These are phyloP conservation scores for Monilinia polystroma DNA, from an alignment of 2,329 filamentous ascomycete genomes.

Conservation along the genomic window DNA sequence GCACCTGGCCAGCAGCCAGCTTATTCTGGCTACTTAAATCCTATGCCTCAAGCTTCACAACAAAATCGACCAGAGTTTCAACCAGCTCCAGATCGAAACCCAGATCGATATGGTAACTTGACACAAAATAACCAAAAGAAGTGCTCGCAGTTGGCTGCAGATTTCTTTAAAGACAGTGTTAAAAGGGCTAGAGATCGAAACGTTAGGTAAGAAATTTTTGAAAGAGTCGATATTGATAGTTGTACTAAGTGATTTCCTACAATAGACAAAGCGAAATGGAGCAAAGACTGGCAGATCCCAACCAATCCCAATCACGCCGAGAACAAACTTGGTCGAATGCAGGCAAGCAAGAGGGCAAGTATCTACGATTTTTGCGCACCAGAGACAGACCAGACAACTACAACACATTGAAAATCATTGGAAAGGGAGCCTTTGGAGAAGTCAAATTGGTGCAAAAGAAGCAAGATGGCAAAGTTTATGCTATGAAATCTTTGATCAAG, in stretches of 20 bases:
- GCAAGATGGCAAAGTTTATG: constrained; percentile 94
- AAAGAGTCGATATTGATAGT: background rate
- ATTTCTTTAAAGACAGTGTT: constrained; percentile 99
- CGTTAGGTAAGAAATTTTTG: constrained; percentile 63
- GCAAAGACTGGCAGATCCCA: constrained; percentile 75
- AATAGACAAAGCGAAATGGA: constrained; percentile 87
- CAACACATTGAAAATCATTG: constrained; percentile 94
- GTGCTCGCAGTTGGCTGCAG: constrained; percentile 69
- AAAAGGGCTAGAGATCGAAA: constrained; percentile 94
- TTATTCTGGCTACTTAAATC: constrained; percentile 66
- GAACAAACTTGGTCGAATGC: constrained; percentile 82
- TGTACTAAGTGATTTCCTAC: constrained; percentile 10
- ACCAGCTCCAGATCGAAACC: constrained; percentile 79
- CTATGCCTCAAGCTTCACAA: constrained; percentile 59
- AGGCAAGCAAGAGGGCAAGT: constrained; percentile 85
- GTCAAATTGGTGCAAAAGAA: constrained; percentile 97
- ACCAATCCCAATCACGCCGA: constrained; percentile 71
- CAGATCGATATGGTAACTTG: constrained; percentile 69
- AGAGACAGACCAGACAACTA: constrained; percentile 95
- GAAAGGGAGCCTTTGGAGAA: constrained; percentile 97
- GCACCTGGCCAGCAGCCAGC: constrained; percentile 58
- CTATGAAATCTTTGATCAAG: constrained; percentile 97
- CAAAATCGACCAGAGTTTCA: constrained; percentile 68
- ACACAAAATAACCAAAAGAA: constrained; percentile 70
- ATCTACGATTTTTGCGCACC: constrained; percentile 89